Evolutionary conservation across 441 rosid species (phyloP).

Genomic region (Monsonia emarginata): DNA sequence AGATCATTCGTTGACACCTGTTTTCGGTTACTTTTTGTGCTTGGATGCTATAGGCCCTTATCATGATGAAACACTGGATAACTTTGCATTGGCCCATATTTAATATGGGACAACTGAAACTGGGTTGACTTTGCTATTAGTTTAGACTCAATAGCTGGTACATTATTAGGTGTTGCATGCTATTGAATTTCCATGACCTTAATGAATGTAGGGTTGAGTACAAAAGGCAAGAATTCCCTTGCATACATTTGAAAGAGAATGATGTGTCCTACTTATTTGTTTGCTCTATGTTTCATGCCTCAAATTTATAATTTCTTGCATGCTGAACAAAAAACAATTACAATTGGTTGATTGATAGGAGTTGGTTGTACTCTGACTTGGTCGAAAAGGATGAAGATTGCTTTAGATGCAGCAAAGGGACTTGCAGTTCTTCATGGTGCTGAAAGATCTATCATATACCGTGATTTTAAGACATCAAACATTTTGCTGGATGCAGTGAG

Average conservation of each 20-base stretch:
- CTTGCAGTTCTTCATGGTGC: constrained; percentile 93
- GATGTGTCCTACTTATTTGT: not conserved
- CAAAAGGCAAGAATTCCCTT: not conserved
- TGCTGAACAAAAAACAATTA: too few species aligned
- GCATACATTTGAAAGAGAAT: not conserved
- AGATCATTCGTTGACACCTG: not conserved
- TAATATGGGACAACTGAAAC: not conserved
- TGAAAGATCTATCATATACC: constrained; percentile 78
- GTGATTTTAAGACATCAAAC: constrained; percentile 95
- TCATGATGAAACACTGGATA: not conserved
- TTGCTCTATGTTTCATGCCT: not conserved
- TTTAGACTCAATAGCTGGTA: not conserved
- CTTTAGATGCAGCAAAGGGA: constrained; percentile 84
- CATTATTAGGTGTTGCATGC: not conserved
- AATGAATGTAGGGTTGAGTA: not conserved
- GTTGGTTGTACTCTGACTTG: constrained; percentile 86
- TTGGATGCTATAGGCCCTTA: not conserved
- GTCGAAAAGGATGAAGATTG: constrained; percentile 88
- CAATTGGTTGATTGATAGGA: constrained; percentile 49
- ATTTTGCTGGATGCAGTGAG: constrained; percentile 77
- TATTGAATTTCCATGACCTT: not conserved
- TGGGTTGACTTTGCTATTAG: not conserved
- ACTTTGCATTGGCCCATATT: not conserved
- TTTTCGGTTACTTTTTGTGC: not conserved
- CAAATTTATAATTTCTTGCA: constrained; percentile 9